Evolutionary conservation across 768 basidiomycete genomes (phyloP), one percentile per base, ranked within the genome.

Genomic region (Russula emetica): DNA sequence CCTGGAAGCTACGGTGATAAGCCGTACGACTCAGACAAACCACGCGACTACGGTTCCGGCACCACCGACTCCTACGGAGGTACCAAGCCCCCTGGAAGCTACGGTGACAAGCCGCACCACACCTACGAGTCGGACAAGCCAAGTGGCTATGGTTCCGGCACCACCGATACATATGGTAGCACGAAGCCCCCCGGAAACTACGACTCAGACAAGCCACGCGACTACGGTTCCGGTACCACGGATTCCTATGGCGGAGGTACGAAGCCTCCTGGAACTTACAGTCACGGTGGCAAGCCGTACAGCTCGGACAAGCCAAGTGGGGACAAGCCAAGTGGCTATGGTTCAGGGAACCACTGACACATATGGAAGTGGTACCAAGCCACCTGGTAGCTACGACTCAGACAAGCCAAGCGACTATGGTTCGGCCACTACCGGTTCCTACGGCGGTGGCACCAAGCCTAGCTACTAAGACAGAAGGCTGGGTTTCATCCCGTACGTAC

Each of bases 391-490:
- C 36, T 20, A 74, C 63, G 57, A 63, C 28, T 30, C 24, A 38
- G 7, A 52, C 20, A 22, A 49, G 11, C 72, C 70, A 34, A 69
- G 72, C 66, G 70, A 72, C 22, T 64, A 61, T 52, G 66, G 66
- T 22, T 42, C 53, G 16, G n/a, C 47, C 14, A 40, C 16, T 20
- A 47, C 45, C 52, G 66, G 60, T 32, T 47, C 45, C 52, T 70
- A 66, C 44, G 55, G 69, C 58, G 14, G 49, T 50, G 63, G 55
- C 47, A 38, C 13, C 61, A n/a, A 62, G 16, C 58, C 63, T 3
- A 18, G 26, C 7, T 50, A 26, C 49, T 50, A 50, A 13, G 11
- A 26, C n/a, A 73, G 24, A 76, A 74, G 69, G 75, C 81, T 50
- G 75, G 76, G 45, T 47, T 22, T 47, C 45, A 47, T 47, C 11